Percentiles rank a stretch among this genome's conserved stretches.
These are phyloP conservation scores for Chaetomiaceae sp. DNA, from an alignment of 2,329 filamentous ascomycete genomes.

Conservation along the genomic window DNA sequence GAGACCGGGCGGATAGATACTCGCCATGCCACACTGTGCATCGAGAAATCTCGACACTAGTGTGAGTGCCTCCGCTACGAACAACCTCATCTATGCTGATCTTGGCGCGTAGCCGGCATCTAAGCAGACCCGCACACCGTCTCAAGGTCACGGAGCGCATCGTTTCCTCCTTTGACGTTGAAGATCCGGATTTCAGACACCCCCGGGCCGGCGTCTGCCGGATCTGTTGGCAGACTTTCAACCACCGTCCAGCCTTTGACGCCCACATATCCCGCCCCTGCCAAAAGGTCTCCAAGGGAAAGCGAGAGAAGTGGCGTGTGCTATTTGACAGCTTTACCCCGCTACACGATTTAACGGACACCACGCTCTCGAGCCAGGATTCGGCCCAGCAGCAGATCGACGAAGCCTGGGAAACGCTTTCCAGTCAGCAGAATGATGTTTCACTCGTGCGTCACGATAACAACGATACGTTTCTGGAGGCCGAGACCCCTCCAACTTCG, in stretches of 20 bases:
- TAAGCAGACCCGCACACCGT: constrained; percentile 32
- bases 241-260: constrained; percentile 25
- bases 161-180: constrained; percentile 32
- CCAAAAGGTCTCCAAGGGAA: constrained; percentile 29
- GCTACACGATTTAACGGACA: constrained; percentile 2
- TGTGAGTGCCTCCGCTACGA: constrained; percentile 26
- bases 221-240: constrained; percentile 32
- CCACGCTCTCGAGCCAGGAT: neutral
- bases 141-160: constrained; percentile 25
- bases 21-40: constrained; percentile 33
- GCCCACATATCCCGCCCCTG: constrained; percentile 26
- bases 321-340: constrained; percentile 29
- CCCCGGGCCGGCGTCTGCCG: constrained; percentile 32
- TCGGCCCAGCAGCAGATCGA: neutral
- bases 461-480: neutral
- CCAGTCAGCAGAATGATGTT: constrained; percentile 1
- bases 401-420: neutral
- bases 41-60: constrained; percentile 33
- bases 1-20: constrained; percentile 29
- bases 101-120: constrained; percentile 28
- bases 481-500: constrained; percentile 16
- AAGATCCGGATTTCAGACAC: constrained; percentile 25
- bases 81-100: constrained; percentile 7
- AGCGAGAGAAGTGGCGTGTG: constrained; percentile 30
- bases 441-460: too few relatives aligned